These are phyloP conservation scores for Rutstroemia sp. DNA, from an alignment of 2,329 filamentous ascomycete species.

Conservation along the genomic window DNA sequence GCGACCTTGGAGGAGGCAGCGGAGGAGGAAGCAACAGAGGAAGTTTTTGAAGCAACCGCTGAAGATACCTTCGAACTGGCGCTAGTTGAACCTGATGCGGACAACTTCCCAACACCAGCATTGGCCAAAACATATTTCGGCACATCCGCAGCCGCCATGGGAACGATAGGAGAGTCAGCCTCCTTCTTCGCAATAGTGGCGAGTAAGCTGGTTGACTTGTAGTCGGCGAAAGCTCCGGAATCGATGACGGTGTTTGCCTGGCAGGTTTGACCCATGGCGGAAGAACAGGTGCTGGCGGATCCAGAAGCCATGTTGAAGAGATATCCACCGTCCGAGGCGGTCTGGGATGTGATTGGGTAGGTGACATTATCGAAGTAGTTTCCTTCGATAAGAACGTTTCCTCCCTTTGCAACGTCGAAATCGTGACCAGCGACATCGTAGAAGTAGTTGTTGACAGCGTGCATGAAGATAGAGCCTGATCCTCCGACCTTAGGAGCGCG, in stretches of 20 bases:
- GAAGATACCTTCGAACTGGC: too few species aligned
- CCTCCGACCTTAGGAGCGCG: slow-evolving; percentile 35
- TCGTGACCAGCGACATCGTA: slow-evolving; percentile 35
- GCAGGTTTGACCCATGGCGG: slow-evolving; percentile 11
- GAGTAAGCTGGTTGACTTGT: not conserved
- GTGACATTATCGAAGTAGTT: slow-evolving; percentile 36
- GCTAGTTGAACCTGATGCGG: not conserved
- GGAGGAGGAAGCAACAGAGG: too few species aligned
- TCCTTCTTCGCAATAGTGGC: not conserved
- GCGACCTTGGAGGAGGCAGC: too few species aligned
- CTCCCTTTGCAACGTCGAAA: slow-evolving; percentile 33
- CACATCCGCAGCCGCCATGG: not conserved
- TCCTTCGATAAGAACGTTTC: slow-evolving; percentile 34
- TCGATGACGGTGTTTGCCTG: slow-evolving; percentile 6
- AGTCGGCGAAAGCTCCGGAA: not conserved
- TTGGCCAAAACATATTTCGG: not conserved
- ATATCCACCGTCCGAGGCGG: not conserved
- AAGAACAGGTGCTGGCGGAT: slow-evolving; percentile 1
- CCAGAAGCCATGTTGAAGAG: slow-evolving; percentile 1
- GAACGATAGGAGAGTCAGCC: not conserved
- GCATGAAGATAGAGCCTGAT: slow-evolving; percentile 26
- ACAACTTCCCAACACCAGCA: slow-evolving; percentile 6
- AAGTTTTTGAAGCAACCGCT: too few species aligned
- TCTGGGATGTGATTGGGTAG: slow-evolving; percentile 12
- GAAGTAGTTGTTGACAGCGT: slow-evolving; percentile 37